Base-by-base conservation (phyloP, 129 eudicot genomes). In the Artemisia argyi region DNA sequence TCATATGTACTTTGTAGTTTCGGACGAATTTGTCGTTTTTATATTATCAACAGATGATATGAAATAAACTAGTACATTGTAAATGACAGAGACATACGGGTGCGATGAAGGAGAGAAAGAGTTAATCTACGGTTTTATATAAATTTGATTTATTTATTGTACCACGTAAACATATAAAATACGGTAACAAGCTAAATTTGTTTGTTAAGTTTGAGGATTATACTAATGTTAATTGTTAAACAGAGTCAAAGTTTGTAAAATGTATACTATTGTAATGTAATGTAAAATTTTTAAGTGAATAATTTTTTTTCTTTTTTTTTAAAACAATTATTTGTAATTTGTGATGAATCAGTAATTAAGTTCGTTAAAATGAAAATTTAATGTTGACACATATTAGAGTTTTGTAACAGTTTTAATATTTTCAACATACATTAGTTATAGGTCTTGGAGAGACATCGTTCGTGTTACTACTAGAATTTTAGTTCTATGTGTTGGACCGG, bases 1-100 rank as follows among this genome's bases (percentile, higher is more conserved):
- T 44, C 54, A 71, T 72, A 16, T 78, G 77, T 78, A 70, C 71
- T 77, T 28, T 77, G 65, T 77, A 77, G 76, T 52, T 58, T 76
- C 66, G 9, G 42, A 56, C 30, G 73, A 75, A 56, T 42, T 50
- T 35, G 16, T 60, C 57, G 9, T 52, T 59, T 30, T 72, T 61
- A 46, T 60, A 35, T 73, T 64, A 53, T 74, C 56, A 59, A 72
- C 28, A 59, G 11, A 58, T 72, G 57, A 15, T 71, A 57, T 72
- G 26, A 71, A 61, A 71, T 28, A 57, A 22, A 11, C 16, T 52
- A 46, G 54, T 71, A 4, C 53, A 20, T 7, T 58, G 66, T 71
- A 20, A 57, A 59, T 46, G 67, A 22, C 4, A 14, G 26, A 50
- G 47, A 59, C n/a, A 72, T 24, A 57, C 57, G 46, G 2, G 35